Percentiles rank a stretch among this genome's conserved stretches.
Evolutionary conservation across 495 filamentous ascomycete species (phyloP).

Genomic region (Hypomontagnella submonticulosa): DNA sequence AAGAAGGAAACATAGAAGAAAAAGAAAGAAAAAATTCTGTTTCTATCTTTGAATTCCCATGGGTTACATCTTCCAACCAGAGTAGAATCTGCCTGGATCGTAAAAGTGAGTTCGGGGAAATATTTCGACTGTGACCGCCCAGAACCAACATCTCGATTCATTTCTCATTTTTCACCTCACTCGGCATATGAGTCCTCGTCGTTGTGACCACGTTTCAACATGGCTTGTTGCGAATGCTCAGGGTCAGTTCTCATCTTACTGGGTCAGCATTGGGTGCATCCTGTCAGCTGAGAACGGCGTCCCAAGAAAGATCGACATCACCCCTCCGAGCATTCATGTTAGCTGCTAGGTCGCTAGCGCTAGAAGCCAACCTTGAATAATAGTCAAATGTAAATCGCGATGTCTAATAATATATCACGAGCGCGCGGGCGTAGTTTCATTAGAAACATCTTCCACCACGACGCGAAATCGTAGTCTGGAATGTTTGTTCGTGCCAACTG

Average conservation of each 20-base stretch:
- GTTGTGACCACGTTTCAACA: conserved; percentile 4
- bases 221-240: conserved; percentile 8
- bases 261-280: not conserved
- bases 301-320: no score
- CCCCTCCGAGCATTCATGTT: not conserved
- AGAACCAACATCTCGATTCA: conserved; percentile 13
- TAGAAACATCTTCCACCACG: not conserved
- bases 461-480: conserved; percentile 24
- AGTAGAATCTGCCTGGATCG: not conserved
- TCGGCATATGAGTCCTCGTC: not conserved
- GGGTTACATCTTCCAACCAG: conserved; percentile 22
- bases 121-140: conserved; percentile 5
- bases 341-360: not conserved
- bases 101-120: not conserved
- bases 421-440: conserved; percentile 6
- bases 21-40: not conserved
- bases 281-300: conserved; percentile 3
- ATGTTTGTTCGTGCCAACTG: conserved; percentile 16
- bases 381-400: not conserved
- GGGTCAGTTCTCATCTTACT: conserved; percentile 2
- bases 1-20: not conserved
- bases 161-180: not conserved
- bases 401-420: not conserved
- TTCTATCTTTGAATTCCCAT: conserved; percentile 28
- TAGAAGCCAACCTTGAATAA: not conserved